Percentiles rank a stretch among this genome's conserved stretches.
Evolutionary conservation across 495 filamentous ascomycete species (phyloP).

Genomic region (Penicillium daleae): DNA sequence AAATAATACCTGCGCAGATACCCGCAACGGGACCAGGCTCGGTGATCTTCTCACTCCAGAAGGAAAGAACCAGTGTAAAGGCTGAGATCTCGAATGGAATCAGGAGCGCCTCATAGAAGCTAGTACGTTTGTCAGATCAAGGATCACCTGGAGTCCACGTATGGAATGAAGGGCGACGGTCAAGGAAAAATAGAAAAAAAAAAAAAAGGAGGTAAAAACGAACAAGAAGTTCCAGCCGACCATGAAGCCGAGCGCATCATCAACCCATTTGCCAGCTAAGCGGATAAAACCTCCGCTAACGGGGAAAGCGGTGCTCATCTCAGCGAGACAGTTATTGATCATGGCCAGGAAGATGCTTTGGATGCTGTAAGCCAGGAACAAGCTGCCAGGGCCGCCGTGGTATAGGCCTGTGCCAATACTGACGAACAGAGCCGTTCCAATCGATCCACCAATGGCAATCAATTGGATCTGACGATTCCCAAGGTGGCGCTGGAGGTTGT

Average conservation of each 20-base stretch:
- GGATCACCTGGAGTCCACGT: not conserved
- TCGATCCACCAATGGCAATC: constrained; percentile 61
- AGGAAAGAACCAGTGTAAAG: constrained; percentile 68
- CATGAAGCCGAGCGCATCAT: constrained; percentile 58
- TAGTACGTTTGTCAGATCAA: constrained; percentile 10
- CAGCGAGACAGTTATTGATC: constrained; percentile 47
- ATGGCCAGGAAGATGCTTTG: constrained; percentile 39
- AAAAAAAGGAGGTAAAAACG: constrained; percentile 9
- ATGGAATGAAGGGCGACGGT: not conserved
- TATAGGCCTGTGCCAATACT: constrained; percentile 37
- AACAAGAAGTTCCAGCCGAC: constrained; percentile 64
- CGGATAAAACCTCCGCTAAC: constrained; percentile 59
- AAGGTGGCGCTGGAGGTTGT: constrained; percentile 39
- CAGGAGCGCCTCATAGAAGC: constrained; percentile 64
- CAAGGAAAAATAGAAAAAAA: not conserved
- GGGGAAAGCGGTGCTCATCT: constrained; percentile 57
- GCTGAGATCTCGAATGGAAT: constrained; percentile 76
- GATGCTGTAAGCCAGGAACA: constrained; percentile 49
- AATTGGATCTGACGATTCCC: constrained; percentile 56
- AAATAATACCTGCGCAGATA: constrained; percentile 57
- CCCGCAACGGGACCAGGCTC: constrained; percentile 55
- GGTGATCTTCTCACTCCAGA: constrained; percentile 63
- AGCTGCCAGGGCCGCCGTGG: constrained; percentile 56
- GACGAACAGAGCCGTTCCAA: constrained; percentile 63
- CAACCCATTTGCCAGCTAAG: constrained; percentile 52